Conservation (phyloP, 257 asterid species). For the Voacanga thouarsii region DNA sequence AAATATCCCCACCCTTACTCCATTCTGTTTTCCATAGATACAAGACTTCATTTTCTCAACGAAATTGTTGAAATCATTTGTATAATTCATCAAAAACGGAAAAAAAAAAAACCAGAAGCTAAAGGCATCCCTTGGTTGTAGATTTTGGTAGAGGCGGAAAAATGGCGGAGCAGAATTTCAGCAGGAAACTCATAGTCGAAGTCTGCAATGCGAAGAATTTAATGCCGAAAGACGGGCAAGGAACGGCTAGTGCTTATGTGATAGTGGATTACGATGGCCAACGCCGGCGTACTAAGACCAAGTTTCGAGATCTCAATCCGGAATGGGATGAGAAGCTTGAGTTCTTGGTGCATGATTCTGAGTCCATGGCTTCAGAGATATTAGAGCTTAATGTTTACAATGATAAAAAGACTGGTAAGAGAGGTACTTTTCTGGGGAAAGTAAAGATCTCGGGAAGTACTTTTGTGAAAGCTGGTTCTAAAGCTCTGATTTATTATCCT, state of each 20-base stretch:
- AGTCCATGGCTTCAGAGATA: conserved; percentile 47
- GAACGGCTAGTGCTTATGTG: conserved; percentile 86
- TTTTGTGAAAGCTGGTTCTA: conserved; percentile 53
- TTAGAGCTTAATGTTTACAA: conserved; percentile 72
- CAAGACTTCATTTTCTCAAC: not conserved
- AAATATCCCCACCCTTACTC: not conserved
- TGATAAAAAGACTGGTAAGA: conserved; percentile 66
- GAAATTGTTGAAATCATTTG: not conserved
- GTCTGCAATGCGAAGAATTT: conserved; percentile 74
- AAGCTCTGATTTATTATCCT: conserved; percentile 69
- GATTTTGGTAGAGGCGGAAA: not conserved
- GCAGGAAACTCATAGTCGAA: conserved; percentile 55
- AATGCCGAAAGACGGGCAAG: conserved; percentile 97
- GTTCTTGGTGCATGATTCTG: conserved; percentile 59
- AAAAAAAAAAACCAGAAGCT: not conserved
- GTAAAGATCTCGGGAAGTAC: conserved; percentile 68
- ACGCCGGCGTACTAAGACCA: conserved; percentile 81
- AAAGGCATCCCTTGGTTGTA: not conserved
- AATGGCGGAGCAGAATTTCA: conserved; percentile 43
- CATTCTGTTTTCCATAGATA: not conserved
- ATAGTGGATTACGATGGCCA: conserved; percentile 85
- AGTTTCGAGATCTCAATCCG: conserved; percentile 76
- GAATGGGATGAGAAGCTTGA: conserved; percentile 86
- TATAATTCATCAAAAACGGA: not conserved
- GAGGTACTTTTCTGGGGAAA: conserved; percentile 76